Conservation (phyloP, 2,329 filamentous ascomycete species). For the Clonostachys rhizophaga region DNA sequence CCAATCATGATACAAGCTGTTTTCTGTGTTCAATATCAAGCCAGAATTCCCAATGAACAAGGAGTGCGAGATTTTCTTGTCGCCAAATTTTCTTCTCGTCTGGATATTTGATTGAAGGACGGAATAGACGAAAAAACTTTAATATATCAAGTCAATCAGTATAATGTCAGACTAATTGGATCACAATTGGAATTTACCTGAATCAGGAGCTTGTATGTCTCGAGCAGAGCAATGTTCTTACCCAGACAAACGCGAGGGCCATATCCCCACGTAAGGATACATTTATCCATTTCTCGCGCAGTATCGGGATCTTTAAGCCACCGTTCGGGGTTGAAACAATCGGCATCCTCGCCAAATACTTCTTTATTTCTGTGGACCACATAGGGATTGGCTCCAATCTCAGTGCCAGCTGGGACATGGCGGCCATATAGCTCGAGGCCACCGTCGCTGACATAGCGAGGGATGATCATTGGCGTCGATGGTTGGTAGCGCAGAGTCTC, state of each 20-base stretch:
- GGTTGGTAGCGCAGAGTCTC: conserved; percentile 49
- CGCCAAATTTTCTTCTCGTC: too few relatives aligned
- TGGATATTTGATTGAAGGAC: too few relatives aligned
- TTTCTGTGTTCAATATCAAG: too few relatives aligned
- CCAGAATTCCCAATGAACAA: too few relatives aligned
- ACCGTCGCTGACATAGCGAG: conserved; percentile 64
- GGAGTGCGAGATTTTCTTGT: too few relatives aligned
- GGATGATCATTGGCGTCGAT: conserved; percentile 66
- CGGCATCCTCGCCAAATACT: conserved; percentile 34
- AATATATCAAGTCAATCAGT: conserved; percentile 1
- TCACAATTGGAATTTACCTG: conserved; percentile 24
- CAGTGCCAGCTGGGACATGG: too few relatives aligned
- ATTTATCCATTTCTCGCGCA: conserved; percentile 24
- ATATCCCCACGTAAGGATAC: conserved; percentile 32
- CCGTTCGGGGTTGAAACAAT: conserved; percentile 35
- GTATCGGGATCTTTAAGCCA: conserved; percentile 20
- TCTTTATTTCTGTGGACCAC: conserved; percentile 24
- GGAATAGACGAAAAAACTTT: too few relatives aligned
- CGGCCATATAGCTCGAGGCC: conserved; percentile 49
- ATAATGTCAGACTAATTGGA: conserved; percentile 23
- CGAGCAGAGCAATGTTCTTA: conserved; percentile 29
- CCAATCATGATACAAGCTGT: too few relatives aligned
- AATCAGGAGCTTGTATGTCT: conserved; percentile 39
- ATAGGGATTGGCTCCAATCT: conserved; percentile 26
- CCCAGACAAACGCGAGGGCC: conserved; percentile 36